Evolutionary conservation across 2,329 filamentous ascomycete genomes (phyloP).

Genomic region (Mycosphaerelloides madeirae): DNA sequence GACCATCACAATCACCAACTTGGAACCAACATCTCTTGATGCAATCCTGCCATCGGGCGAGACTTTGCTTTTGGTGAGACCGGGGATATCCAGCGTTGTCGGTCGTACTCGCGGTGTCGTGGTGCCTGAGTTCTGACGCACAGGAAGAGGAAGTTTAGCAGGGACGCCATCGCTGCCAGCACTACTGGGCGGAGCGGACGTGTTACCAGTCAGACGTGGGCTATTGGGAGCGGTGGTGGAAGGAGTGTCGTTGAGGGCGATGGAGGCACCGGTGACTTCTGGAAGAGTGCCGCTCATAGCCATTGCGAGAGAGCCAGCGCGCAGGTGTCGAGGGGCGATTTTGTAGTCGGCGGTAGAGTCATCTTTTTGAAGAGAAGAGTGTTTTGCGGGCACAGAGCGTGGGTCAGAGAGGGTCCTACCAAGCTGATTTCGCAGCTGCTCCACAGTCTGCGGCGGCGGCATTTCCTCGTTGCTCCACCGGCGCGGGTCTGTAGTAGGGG

Average conservation of each 20-base stretch:
- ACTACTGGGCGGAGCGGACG: constrained; percentile 12
- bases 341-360: constrained; percentile 7
- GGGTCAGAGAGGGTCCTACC: constrained; percentile 23
- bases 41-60: constrained; percentile 94
- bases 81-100: constrained; percentile 93
- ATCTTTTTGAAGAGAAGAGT: constrained; percentile 1
- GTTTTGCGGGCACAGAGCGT: constrained; percentile 1
- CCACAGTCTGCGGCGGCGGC: constrained; percentile 24
- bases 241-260: constrained; percentile 59
- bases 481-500: constrained; percentile 10
- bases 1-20: constrained; percentile 98
- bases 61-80: constrained; percentile 89
- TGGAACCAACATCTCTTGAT: constrained; percentile 88
- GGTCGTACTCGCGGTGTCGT: constrained; percentile 80
- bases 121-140: constrained; percentile 68
- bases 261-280: constrained; percentile 22
- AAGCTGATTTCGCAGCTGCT: constrained; percentile 28
- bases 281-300: constrained; percentile 25
- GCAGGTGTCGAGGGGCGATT: constrained; percentile 5
- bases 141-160: constrained; percentile 52
- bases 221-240: constrained; percentile 58
- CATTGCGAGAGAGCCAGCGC: constrained; percentile 19
- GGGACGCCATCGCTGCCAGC: constrained; percentile 18
- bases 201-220: constrained; percentile 19
- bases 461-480: constrained; percentile 17